These are phyloP conservation scores for Kwoniella mangroviensis DNA, from an alignment of 768 basidiomycete genomes.

Conservation along the genomic window DNA sequence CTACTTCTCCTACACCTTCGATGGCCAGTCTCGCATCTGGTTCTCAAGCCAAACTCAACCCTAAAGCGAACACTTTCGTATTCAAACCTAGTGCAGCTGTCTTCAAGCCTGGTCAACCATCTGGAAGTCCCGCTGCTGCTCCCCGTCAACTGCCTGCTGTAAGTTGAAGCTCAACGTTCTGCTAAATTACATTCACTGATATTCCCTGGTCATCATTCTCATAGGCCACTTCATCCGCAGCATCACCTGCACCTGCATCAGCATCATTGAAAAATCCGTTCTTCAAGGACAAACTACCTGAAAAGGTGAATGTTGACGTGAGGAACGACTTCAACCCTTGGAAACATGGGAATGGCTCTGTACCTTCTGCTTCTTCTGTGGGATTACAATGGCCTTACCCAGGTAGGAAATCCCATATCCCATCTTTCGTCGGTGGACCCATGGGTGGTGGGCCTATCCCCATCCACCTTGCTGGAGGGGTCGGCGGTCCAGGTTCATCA, in stretches of 20 bases:
- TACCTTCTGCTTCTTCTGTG: slow-evolving; percentile 73
- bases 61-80: slow-evolving; percentile 73
- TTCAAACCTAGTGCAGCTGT: slow-evolving; percentile 84
- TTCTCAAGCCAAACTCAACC: slow-evolving; percentile 69
- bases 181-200: neutral
- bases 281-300: slow-evolving; percentile 74
- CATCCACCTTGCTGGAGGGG: slow-evolving; percentile 12
- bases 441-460: slow-evolving; percentile 40
- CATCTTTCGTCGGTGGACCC: slow-evolving; percentile 65
- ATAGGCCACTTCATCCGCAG: slow-evolving; percentile 5
- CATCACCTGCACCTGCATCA: slow-evolving; percentile 30
- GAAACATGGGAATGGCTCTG: slow-evolving; percentile 81
- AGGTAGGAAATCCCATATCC: slow-evolving; percentile 79
- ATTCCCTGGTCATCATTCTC: neutral
- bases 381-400: slow-evolving; percentile 81
- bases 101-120: slow-evolving; percentile 65
- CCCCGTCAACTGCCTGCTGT: slow-evolving; percentile 18
- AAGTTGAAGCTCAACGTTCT: neutral
- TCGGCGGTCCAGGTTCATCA: slow-evolving; percentile 10
- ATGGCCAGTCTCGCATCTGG: slow-evolving; percentile 43
- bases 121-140: slow-evolving; percentile 31
- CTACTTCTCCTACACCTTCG: slow-evolving; percentile 55
- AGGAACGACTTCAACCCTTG: slow-evolving; percentile 98
- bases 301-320: slow-evolving; percentile 79
- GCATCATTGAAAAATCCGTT: slow-evolving; percentile 69